These are phyloP conservation scores for Rubia balearica DNA, from an alignment of 305 asterid genomes.

Conservation along the genomic window DNA sequence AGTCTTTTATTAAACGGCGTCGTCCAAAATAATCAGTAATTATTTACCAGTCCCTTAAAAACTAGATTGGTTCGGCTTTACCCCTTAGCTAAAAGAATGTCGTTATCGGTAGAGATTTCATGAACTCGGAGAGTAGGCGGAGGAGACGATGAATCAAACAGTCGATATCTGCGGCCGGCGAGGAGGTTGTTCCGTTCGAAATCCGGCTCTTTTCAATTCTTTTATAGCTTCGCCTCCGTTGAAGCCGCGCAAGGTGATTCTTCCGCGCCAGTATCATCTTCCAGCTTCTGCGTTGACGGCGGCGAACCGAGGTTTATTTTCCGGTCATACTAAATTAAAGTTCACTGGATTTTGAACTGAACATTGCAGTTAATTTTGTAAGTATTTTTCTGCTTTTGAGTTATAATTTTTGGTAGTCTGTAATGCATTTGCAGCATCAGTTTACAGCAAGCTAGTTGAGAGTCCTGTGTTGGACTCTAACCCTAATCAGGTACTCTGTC, in stretches of 20 bases:
- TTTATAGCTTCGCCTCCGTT: slow-evolving; percentile 16
- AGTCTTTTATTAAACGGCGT: not conserved
- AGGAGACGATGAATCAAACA: slow-evolving; percentile 47
- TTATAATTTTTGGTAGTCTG: not conserved
- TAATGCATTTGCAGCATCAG: slow-evolving; percentile 28
- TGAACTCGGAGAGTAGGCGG: not conserved
- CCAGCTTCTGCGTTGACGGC: slow-evolving; percentile 13
- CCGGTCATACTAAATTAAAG: not conserved
- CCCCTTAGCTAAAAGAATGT: not conserved
- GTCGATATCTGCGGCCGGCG: slow-evolving; percentile 20
- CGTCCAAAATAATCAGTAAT: not conserved
- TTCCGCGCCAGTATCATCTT: slow-evolving; percentile 17
- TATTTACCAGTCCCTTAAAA: not conserved
- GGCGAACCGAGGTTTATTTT: slow-evolving; percentile 31
- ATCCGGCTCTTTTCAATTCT: slow-evolving; percentile 7
- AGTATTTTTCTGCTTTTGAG: not conserved
- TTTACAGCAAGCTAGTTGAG: slow-evolving; percentile 27
- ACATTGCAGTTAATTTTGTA: not conserved
- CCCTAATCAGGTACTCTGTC: slow-evolving; percentile 31
- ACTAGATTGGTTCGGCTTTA: not conserved
- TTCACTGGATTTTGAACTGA: not conserved
- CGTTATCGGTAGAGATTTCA: not conserved
- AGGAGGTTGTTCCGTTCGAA: slow-evolving; percentile 19
- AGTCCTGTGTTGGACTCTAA: slow-evolving; percentile 24
- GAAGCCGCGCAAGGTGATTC: slow-evolving; percentile 17